These are phyloP conservation scores for Pythium periplocum DNA, from an alignment of 352 stramenopile genomes.

Conservation along the genomic window DNA sequence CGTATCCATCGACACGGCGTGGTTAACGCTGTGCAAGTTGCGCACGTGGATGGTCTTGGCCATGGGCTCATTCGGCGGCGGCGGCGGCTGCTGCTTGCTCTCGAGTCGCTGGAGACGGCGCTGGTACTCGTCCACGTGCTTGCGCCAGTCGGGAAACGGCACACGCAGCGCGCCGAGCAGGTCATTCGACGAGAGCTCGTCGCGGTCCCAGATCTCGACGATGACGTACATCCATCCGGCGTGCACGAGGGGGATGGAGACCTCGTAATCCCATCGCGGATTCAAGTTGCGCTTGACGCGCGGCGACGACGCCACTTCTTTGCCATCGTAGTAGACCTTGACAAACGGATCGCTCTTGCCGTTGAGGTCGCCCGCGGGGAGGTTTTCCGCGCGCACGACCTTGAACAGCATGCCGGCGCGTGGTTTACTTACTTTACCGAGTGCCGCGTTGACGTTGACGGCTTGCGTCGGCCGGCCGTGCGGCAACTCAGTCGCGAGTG, in stretches of 20 bases:
- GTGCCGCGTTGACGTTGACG: no score
- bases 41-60: conserved; percentile 13
- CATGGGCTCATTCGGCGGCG: no score
- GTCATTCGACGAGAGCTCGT: conserved; percentile 66
- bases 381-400: conserved; percentile 70
- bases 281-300: conserved; percentile 67
- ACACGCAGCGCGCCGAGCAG: conserved; percentile 62
- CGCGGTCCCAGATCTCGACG: conserved; percentile 71
- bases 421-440: no score
- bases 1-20: conserved; percentile 15
- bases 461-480: no score
- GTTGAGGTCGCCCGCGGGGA: conserved; percentile 52
- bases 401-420: conserved; percentile 45
- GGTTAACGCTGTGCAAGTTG: conserved; percentile 16
- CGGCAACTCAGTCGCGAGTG: no score
- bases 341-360: conserved; percentile 76
- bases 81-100: conserved; percentile 1
- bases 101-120: conserved; percentile 14
- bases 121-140: conserved; percentile 42
- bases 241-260: conserved; percentile 51
- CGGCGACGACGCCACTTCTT: conserved; percentile 64
- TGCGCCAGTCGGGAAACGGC: conserved; percentile 63
- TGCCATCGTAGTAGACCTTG: conserved; percentile 64
- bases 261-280: conserved; percentile 65
- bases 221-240: conserved; percentile 55